Conservation (phyloP, 164 flowering plant species). For the Santalum album region DNA sequence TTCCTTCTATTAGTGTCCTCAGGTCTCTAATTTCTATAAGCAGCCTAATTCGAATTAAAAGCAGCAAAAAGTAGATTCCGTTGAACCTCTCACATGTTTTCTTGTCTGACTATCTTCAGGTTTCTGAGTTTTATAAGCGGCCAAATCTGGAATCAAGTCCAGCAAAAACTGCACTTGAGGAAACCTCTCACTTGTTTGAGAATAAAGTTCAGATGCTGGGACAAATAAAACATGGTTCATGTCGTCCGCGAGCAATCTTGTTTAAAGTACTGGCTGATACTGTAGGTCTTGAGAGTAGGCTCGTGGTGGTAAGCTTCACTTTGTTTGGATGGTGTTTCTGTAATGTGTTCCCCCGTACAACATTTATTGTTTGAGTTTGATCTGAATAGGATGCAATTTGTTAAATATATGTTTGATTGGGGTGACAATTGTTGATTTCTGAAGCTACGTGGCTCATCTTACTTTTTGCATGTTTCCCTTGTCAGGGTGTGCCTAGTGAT, state of each 20-base stretch:
- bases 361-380: not conserved
- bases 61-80: no score
- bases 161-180: conserved; percentile 65
- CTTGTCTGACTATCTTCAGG: conserved; percentile 33
- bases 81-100: not conserved
- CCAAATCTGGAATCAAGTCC: conserved; percentile 67
- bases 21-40: no score
- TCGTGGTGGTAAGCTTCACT: conserved; percentile 62
- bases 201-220: conserved; percentile 74
- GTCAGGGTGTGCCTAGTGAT: conserved; percentile 83
- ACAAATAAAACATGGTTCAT: conserved; percentile 83
- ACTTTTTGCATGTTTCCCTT: not conserved
- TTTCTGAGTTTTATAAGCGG: conserved; percentile 74
- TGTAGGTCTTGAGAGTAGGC: conserved; percentile 86
- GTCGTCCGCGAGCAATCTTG: conserved; percentile 87
- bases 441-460: not conserved
- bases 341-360: not conserved
- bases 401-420: not conserved
- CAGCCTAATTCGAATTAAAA: no score
- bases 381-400: not conserved
- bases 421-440: not conserved
- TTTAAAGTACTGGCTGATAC: conserved; percentile 97
- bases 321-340: not conserved
- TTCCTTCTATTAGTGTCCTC: no score
- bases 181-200: conserved; percentile 41